These are phyloP conservation scores for Ettlia oleoabundans DNA, from an alignment of 139 green algal genomes.

Conservation along the genomic window DNA sequence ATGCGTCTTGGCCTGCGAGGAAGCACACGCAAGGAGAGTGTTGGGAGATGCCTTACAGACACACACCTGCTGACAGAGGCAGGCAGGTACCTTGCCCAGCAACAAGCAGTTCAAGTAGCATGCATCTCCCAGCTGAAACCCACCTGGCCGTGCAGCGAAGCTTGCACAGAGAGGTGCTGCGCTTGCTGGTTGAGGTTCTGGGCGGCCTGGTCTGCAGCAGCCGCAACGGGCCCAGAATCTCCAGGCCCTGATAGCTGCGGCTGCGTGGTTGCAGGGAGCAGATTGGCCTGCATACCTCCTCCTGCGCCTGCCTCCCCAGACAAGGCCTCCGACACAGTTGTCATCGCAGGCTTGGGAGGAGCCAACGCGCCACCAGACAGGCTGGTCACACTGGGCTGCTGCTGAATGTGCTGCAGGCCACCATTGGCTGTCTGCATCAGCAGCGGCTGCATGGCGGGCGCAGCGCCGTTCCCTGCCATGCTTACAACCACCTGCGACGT, in stretches of 20 bases:
- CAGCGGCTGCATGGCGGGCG: not conserved
- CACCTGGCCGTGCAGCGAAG: slow-evolving; percentile 31
- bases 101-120: not conserved
- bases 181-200: slow-evolving; percentile 62
- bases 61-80: too few relatives aligned
- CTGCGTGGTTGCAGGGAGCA: not conserved
- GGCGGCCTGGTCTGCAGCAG: slow-evolving; percentile 28
- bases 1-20: slow-evolving; percentile 35
- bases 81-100: too few relatives aligned
- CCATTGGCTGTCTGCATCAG: not conserved
- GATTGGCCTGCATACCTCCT: not conserved
- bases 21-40: not conserved
- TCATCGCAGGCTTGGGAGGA: not conserved
- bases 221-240: not conserved
- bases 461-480: not conserved
- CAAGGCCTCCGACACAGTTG: not conserved
- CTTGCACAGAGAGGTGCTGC: slow-evolving; percentile 44
- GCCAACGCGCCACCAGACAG: slow-evolving; percentile 12
- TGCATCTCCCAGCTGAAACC: not conserved
- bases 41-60: too few relatives aligned
- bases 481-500: not conserved
- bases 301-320: not conserved
- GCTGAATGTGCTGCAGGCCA: not conserved
- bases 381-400: not conserved
- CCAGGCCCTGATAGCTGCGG: slow-evolving; percentile 1